Percentiles rank a stretch among this genome's conserved stretches.
Evolutionary conservation across 345 rosid species (phyloP).

Genomic region (Gossypium turneri): DNA sequence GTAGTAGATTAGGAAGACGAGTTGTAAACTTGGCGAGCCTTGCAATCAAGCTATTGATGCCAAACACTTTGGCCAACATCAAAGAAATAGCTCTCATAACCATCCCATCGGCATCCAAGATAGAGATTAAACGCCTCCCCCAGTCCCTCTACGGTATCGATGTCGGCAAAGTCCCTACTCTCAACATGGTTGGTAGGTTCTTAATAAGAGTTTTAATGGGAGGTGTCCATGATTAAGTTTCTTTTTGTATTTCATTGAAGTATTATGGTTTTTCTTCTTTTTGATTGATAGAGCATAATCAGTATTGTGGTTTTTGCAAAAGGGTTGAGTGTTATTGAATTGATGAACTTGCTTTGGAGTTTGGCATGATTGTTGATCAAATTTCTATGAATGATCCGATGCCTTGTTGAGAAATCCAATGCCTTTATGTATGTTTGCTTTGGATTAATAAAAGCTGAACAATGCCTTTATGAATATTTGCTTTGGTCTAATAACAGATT

Average conservation of each 20-base stretch:
- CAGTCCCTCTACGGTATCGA: conserved; percentile 87
- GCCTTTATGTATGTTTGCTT: not conserved
- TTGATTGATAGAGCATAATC: not conserved
- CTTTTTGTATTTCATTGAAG: conserved; percentile 16
- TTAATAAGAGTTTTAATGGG: conserved; percentile 52
- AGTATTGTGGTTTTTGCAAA: not conserved
- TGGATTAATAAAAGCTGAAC: not conserved
- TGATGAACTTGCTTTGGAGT: not conserved
- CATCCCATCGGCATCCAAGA: conserved; percentile 80
- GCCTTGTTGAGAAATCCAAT: not conserved
- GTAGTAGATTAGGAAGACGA: conserved; percentile 68
- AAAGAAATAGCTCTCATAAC: conserved; percentile 72
- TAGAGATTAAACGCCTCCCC: conserved; percentile 93
- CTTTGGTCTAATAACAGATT: not conserved
- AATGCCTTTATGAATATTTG: not conserved
- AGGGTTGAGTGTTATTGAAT: not conserved
- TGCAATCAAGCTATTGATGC: conserved; percentile 74
- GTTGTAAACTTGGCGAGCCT: conserved; percentile 77
- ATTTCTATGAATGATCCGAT: not conserved
- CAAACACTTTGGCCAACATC: conserved; percentile 54
- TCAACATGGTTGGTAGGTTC: conserved; percentile 85
- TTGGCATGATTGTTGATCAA: not conserved
- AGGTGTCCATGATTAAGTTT: conserved; percentile 36
- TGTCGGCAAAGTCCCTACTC: conserved; percentile 70
- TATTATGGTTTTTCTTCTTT: not conserved